Evolutionary conservation across 2,329 filamentous ascomycete species (phyloP).

Genomic region (Penicillium vulpinum): DNA sequence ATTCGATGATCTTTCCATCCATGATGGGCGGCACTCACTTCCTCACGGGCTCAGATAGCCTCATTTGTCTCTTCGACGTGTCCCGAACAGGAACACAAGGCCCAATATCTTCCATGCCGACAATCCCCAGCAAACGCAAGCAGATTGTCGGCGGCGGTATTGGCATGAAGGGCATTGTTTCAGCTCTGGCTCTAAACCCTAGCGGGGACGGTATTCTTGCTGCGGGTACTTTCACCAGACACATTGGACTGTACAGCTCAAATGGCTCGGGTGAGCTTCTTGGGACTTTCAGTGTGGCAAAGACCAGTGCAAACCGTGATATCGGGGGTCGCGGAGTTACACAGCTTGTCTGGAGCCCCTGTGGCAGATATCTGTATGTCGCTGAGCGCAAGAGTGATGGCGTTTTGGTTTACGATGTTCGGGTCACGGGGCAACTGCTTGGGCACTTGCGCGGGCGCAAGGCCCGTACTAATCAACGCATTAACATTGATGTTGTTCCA

Average conservation of each 20-base stretch:
- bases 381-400: slow-evolving; percentile 58
- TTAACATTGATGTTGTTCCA: slow-evolving; percentile 55
- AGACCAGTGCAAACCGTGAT: slow-evolving; percentile 37
- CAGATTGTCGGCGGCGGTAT: slow-evolving; percentile 48
- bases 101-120: slow-evolving; percentile 48
- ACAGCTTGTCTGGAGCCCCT: slow-evolving; percentile 58
- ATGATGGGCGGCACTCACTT: slow-evolving; percentile 52
- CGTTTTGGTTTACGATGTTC: slow-evolving; percentile 60
- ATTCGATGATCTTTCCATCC: slow-evolving; percentile 55
- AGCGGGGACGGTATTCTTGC: slow-evolving; percentile 52
- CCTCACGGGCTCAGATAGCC: slow-evolving; percentile 57
- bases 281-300: slow-evolving; percentile 52
- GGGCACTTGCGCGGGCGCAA: slow-evolving; percentile 51
- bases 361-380: slow-evolving; percentile 59
- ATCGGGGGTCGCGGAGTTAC: slow-evolving; percentile 57
- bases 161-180: slow-evolving; percentile 58
- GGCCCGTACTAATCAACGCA: slow-evolving; percentile 54
- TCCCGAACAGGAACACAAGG: slow-evolving; percentile 46
- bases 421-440: slow-evolving; percentile 54
- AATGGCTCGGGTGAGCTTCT: slow-evolving; percentile 52
- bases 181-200: slow-evolving; percentile 50
- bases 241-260: slow-evolving; percentile 57
- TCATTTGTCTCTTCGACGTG: slow-evolving; percentile 59
- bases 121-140: slow-evolving; percentile 52
- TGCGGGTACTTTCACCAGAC: slow-evolving; percentile 58